Evolutionary conservation across 179 eudicot species (phyloP).

Genomic region (Silene noctiflora): DNA sequence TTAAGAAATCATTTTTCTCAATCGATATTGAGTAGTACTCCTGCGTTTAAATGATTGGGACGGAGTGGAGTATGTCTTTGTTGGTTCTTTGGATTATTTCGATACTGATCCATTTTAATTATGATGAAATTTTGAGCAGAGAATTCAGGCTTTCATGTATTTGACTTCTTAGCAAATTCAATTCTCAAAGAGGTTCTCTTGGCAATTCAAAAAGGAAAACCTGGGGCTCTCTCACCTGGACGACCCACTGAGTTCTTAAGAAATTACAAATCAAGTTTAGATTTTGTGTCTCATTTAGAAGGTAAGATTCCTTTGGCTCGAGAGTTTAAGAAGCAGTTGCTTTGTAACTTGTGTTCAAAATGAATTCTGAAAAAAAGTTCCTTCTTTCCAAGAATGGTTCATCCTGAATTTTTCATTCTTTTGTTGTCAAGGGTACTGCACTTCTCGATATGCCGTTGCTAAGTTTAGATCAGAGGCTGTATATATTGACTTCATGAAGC

Average conservation of each 20-base stretch:
- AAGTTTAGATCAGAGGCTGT: conserved; percentile 82
- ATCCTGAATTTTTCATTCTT: conserved; percentile 22
- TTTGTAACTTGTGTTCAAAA: neutral
- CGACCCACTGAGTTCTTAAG: conserved; percentile 84
- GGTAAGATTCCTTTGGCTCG: conserved; percentile 39
- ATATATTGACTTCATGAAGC: conserved; percentile 88
- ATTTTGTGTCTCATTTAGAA: conserved; percentile 82
- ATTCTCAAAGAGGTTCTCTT: conserved; percentile 79
- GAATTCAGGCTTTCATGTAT: conserved; percentile 97
- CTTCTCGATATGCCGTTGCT: conserved; percentile 69
- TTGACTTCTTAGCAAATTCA: conserved; percentile 93
- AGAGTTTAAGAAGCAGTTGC: neutral
- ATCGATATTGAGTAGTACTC: too few species aligned
- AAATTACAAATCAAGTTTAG: conserved; percentile 83
- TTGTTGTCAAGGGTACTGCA: conserved; percentile 68
- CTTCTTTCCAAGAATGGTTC: neutral
- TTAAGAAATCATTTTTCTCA: neutral
- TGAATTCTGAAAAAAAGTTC: neutral
- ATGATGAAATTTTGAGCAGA: conserved; percentile 50
- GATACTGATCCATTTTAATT: conserved; percentile 9
- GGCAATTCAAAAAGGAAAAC: conserved; percentile 88
- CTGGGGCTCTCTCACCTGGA: conserved; percentile 97
- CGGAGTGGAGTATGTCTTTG: neutral
- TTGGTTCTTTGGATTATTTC: neutral
- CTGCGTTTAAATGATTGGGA: too few species aligned